A percentile compares a stretch with the other conserved stretches of the same genome.
phyloP scores from a whole-genome alignment of 2,329 filamentous ascomycete genomes.

The Colletotrichum gigasporum region DNA sequence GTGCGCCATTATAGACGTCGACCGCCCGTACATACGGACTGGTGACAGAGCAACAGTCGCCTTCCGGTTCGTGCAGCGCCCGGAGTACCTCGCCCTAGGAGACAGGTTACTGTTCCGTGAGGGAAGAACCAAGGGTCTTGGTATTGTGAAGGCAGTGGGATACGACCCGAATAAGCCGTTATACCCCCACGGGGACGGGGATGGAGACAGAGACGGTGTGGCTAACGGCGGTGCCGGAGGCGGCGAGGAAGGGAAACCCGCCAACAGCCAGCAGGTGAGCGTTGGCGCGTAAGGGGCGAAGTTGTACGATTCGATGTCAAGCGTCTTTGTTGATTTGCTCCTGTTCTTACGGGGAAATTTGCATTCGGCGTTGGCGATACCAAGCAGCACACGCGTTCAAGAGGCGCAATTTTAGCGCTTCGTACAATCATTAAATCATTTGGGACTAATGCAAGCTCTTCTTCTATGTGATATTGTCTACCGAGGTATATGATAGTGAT shows the following conservation, averaged over 20 bases:
- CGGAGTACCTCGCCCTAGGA: constrained; percentile 89
- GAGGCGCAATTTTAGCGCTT: not conserved
- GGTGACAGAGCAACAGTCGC: constrained; percentile 94
- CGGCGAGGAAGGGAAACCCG: constrained; percentile 10
- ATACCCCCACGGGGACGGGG: constrained; percentile 21
- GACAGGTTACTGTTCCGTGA: constrained; percentile 94
- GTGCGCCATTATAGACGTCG: constrained; percentile 96
- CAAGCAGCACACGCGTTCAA: not conserved
- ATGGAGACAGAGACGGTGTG: not conserved
- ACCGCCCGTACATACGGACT: constrained; percentile 93
- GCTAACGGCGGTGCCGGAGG: not conserved
- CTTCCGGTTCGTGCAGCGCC: constrained; percentile 92
- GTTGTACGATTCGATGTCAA: not conserved
- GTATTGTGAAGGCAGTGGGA: constrained; percentile 90
- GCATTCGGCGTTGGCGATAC: constrained; percentile 19
- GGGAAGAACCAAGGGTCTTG: constrained; percentile 92
- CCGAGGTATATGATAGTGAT: too few relatives aligned
- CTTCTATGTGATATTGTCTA: too few relatives aligned
- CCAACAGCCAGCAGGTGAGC: constrained; percentile 19
- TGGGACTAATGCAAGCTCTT: too few relatives aligned
- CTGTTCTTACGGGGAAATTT: too few relatives aligned
- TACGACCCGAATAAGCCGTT: constrained; percentile 76
- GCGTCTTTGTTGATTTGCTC: not conserved
- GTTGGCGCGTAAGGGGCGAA: constrained; percentile 12
- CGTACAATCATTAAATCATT: not conserved